These are phyloP conservation scores for Saccharomycopsis phalli DNA, from an alignment of 1,139 yeast genomes.

Conservation along the genomic window DNA sequence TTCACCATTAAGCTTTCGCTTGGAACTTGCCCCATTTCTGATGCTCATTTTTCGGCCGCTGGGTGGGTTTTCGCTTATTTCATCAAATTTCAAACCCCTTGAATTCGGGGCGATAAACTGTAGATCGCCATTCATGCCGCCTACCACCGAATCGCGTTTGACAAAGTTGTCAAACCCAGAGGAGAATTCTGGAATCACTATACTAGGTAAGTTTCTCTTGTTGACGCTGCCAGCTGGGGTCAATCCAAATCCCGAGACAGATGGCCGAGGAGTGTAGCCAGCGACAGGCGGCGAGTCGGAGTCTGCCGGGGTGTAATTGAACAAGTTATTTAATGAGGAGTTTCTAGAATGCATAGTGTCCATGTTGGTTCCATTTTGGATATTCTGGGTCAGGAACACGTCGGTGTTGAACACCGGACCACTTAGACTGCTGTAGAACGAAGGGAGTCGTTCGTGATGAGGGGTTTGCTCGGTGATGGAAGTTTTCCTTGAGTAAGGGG, in stretches of 20 bases:
- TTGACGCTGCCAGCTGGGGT: background rate
- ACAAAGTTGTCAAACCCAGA: conserved; percentile 38
- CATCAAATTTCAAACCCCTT: too few relatives aligned
- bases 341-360: conserved; percentile 16
- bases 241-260: conserved; percentile 2
- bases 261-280: conserved; percentile 8
- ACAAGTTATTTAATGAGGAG: conserved; percentile 16
- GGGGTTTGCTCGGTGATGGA: conserved; percentile 4
- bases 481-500: conserved; percentile 2
- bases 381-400: conserved; percentile 17
- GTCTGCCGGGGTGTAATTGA: conserved; percentile 21
- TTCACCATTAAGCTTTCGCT: too few relatives aligned
- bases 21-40: too few relatives aligned
- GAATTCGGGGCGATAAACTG: conserved; percentile 9
- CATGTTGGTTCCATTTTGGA: conserved; percentile 19
- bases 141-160: conserved; percentile 34
- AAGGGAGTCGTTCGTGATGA: background rate
- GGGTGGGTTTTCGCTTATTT: too few relatives aligned
- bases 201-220: conserved; percentile 24
- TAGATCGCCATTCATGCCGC: conserved; percentile 9
- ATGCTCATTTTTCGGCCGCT: too few relatives aligned
- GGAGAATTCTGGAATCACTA: conserved; percentile 26
- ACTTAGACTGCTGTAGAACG: background rate
- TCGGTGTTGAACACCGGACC: conserved; percentile 19
- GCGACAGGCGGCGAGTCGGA: conserved; percentile 21